phyloP scores from a whole-genome alignment of 768 basidiomycete genomes.

The Termitomyces sp. region DNA sequence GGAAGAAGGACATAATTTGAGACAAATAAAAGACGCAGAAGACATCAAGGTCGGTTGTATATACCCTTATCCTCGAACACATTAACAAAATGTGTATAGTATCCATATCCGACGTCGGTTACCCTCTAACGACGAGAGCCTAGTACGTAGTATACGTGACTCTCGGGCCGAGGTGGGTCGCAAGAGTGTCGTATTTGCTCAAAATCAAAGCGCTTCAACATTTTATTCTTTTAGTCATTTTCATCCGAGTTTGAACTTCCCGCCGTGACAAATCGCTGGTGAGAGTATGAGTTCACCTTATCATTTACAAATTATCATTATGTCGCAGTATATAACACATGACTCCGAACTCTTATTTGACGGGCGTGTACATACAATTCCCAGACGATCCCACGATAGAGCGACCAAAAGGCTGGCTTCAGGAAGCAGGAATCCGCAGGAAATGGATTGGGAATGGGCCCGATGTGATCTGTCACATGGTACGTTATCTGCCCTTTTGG shows the following conservation, averaged over 20 bases:
- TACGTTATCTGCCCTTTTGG: conserved; percentile 10
- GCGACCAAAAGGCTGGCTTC: not conserved
- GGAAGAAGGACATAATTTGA: not conserved
- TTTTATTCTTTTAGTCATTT: not conserved
- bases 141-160: conserved; percentile 1
- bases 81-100: not conserved
- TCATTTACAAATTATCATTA: not conserved
- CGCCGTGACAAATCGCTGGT: not conserved
- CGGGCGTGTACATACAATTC: not conserved
- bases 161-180: conserved; percentile 3
- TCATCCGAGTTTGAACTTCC: too few relatives aligned
- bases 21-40: not conserved
- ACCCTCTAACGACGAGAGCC: not conserved
- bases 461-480: conserved; percentile 16
- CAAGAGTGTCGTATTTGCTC: not conserved
- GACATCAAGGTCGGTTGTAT: not conserved
- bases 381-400: not conserved
- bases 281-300: not conserved
- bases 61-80: not conserved
- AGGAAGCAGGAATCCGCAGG: not conserved
- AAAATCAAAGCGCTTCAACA: not conserved
- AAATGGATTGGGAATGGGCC: not conserved
- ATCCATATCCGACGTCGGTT: not conserved
- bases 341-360: not conserved
- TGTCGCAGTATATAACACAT: not conserved